Evolutionary conservation across 192 early-diverging fungal genomes (phyloP).

Genomic region (Rhizophagus sp.): DNA sequence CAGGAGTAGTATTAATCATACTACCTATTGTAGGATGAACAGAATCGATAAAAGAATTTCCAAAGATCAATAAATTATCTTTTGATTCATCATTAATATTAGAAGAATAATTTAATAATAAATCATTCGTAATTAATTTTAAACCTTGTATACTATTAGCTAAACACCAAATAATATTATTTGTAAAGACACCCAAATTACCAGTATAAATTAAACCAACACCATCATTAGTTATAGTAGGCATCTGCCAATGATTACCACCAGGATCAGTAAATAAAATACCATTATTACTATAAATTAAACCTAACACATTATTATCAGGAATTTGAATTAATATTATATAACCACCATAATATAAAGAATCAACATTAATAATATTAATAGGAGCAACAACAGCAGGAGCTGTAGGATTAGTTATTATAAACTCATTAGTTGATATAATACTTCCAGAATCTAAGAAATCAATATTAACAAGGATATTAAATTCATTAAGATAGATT

Average conservation of each 20-base stretch:
- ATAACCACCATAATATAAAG: slow-evolving; percentile 11
- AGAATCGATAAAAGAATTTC: neutral
- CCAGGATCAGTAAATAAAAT: neutral
- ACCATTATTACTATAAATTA: neutral
- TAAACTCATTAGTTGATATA: neutral
- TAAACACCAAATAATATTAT: neutral
- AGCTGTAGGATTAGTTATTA: neutral
- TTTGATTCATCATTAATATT: neutral
- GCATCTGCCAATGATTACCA: neutral
- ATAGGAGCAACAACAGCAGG: neutral
- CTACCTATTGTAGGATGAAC: neutral
- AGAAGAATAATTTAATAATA: neutral
- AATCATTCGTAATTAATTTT: neutral
- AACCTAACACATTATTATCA: neutral
- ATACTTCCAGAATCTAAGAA: neutral
- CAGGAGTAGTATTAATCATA: neutral
- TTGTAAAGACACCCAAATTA: neutral
- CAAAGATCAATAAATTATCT: neutral
- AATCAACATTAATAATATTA: neutral
- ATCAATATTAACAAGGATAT: neutral
- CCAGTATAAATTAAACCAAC: neutral
- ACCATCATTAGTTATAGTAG: neutral
- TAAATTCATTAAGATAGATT: neutral
- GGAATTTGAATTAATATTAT: neutral
- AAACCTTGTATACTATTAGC: neutral